Base-by-base conservation (phyloP, 768 basidiomycete genomes). In the Candolleomyces eurysporus region DNA sequence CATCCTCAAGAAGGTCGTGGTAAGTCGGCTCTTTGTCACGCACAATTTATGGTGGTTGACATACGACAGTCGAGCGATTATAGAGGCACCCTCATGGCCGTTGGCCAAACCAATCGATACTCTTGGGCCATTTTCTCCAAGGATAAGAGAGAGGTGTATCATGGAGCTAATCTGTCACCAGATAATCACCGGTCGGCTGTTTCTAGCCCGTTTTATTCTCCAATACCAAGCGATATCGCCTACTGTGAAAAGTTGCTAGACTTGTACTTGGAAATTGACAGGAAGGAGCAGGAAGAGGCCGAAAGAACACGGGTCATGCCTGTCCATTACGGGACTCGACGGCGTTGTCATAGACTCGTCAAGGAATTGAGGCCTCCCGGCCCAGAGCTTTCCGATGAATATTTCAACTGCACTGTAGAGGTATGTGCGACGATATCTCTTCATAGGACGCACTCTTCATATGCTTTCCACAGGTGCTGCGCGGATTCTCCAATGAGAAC, bases 321-420 rank as follows among this genome's bases (percentile, higher is more conserved):
- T n/a, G 21, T 40, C 16, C 1, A 2, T 6, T 19, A 39, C 40
- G 4, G 26, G 31, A 9, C 32, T 31, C 9, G 10, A 19, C 10
- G 11, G 17, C 53, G 53, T 13, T 6, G 6, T 11, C 53, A 55
- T n/a, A 26, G 11, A 14, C 53, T 55, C 21, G 14, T 26, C 1
- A 4, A 30, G 10, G 51, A 52, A 26, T 26, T 52, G 17, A 32
- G 8, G 8, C 51, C 22, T 32, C 30, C 51, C 22, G 30, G 8
- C 14, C 21, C 21, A 30, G 14, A 13, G 11, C 22, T 14, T 30
- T 30, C 82, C 2, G 54, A 61, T 19, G 82, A 83, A 1, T 89
- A 79, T 68, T 88, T 89, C 67, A 78, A 88, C 58, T 88, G 86
- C 53, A 86, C 84, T 0, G 76, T 86, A 16, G 83, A 88, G 77